Evolutionary conservation across 1,139 yeast species (phyloP).

Genomic region (Casaregolazyma suthepensis): DNA sequence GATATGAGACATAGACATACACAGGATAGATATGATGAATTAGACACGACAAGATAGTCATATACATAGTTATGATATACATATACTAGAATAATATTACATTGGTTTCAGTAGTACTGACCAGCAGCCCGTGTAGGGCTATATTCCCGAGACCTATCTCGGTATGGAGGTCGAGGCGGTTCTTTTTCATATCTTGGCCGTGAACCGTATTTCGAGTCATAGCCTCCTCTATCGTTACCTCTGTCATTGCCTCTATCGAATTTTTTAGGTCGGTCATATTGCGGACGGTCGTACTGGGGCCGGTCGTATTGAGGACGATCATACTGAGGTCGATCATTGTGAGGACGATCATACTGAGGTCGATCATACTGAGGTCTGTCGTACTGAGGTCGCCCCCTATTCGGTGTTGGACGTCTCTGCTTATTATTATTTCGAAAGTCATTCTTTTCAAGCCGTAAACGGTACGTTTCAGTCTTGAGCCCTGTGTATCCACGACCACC

Average conservation of each 20-base stretch:
- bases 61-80: neutral
- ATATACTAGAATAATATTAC: neutral
- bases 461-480: slow-evolving; percentile 12
- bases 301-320: neutral
- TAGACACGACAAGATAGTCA: too few relatives aligned
- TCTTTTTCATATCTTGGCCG: slow-evolving; percentile 1
- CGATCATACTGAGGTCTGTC: slow-evolving; percentile 1
- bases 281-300: neutral
- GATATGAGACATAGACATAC: neutral
- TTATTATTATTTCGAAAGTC: slow-evolving; percentile 6
- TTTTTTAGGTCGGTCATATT: neutral
- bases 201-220: neutral
- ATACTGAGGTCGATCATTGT: too few relatives aligned
- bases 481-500: slow-evolving; percentile 55
- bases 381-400: slow-evolving; percentile 10
- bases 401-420: slow-evolving; percentile 8
- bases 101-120: neutral
- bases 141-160: slow-evolving; percentile 10
- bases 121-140: slow-evolving; percentile 8
- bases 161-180: slow-evolving; percentile 8
- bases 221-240: neutral
- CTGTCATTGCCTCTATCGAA: slow-evolving; percentile 1
- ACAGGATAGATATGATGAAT: too few relatives aligned
- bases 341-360: too few relatives aligned
- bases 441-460: slow-evolving; percentile 1